A percentile compares a stretch with the other conserved stretches of the same genome.
phyloP scores from a whole-genome alignment of 1,139 yeast genomes.

The Candida pseudoviswanathii region DNA sequence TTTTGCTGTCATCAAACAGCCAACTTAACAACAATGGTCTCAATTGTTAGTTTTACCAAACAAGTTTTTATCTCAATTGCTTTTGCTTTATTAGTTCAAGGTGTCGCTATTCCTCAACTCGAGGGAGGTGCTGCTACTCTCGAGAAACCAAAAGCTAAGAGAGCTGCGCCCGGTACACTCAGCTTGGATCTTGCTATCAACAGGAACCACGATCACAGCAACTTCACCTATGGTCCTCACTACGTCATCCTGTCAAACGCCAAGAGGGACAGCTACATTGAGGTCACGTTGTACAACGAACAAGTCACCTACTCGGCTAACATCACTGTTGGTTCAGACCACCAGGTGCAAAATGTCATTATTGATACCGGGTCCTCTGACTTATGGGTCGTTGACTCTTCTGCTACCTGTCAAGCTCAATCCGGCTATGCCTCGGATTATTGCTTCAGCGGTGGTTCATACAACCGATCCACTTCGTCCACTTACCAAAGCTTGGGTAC shows the following conservation, averaged over 20 bases:
- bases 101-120: constrained; percentile 3
- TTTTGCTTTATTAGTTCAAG: constrained; percentile 7
- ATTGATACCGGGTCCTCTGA: constrained; percentile 35
- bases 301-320: constrained; percentile 6
- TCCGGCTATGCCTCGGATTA: constrained; percentile 1
- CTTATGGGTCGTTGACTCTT: constrained; percentile 23
- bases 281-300: constrained; percentile 2
- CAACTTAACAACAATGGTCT: constrained; percentile 3
- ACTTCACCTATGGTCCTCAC: not conserved
- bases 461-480: constrained; percentile 13
- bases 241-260: not conserved
- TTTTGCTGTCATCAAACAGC: not conserved
- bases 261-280: not conserved
- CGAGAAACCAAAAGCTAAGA: constrained; percentile 1
- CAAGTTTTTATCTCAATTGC: constrained; percentile 7
- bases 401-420: constrained; percentile 9
- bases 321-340: constrained; percentile 24
- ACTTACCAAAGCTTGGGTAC: constrained; percentile 13
- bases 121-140: not conserved
- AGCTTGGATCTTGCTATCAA: not conserved
- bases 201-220: not conserved
- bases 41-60: constrained; percentile 3
- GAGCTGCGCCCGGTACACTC: not conserved
- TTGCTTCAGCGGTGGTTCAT: constrained; percentile 8
- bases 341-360: constrained; percentile 20